phyloP scores from a whole-genome alignment of 2,329 filamentous ascomycete species.

The Pseudopithomyces maydicus region DNA sequence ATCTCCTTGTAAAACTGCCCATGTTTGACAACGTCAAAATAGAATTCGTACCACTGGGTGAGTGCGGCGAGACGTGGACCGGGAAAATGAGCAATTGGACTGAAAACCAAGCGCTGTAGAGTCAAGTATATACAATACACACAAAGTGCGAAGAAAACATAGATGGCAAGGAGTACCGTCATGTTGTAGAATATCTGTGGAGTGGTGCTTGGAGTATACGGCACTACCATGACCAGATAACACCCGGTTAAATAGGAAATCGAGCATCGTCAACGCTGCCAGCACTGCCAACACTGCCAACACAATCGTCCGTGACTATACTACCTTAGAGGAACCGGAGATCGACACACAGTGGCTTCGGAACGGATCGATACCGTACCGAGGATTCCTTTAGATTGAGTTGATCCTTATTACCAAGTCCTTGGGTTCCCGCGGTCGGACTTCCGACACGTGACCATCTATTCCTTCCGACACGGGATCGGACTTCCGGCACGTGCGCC shows the following conservation, averaged over 20 bases:
- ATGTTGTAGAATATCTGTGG: background rate
- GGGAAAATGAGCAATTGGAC: constrained; percentile 6
- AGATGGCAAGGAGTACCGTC: background rate
- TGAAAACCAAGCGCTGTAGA: background rate
- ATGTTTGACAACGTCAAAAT: constrained; percentile 4
- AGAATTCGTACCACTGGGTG: constrained; percentile 8
- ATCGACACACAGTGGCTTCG: background rate
- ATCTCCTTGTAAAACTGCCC: background rate
- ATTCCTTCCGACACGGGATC: background rate
- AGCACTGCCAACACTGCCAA: no score
- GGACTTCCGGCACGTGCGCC: background rate
- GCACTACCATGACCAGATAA: no score
- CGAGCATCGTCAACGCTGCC: no score
- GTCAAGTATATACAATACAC: background rate
- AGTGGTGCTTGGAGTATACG: background rate
- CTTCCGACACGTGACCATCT: background rate
- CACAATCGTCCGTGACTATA: no score
- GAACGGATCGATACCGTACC: background rate
- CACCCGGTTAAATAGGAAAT: no score
- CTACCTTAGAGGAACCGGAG: no score
- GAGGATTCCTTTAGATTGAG: background rate
- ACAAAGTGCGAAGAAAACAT: background rate
- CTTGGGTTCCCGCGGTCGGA: background rate
- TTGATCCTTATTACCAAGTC: background rate
- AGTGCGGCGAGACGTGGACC: constrained; percentile 6